Base-by-base conservation (phyloP, 1,284 basidiomycete species). In the Marasmius sp. region DNA sequence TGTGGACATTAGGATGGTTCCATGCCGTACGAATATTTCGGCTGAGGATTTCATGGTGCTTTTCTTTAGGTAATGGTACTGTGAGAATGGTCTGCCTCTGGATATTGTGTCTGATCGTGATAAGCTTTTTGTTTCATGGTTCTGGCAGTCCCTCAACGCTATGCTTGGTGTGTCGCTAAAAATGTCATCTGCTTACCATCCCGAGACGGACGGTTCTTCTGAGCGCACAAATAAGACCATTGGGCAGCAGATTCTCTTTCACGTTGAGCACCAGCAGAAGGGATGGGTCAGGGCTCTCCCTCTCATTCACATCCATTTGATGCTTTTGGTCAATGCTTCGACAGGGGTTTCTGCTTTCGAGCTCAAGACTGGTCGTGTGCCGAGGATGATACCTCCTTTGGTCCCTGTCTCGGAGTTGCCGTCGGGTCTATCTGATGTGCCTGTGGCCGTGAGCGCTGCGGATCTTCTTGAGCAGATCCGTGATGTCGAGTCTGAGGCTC, bases 311-410 rank as follows among this genome's bases (percentile, higher is more conserved):
- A 81, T 81, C 56, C 67, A 70, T 2, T 74, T 78, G 37, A 81
- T 81, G 72, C 79, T 77, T 56, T 67, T 68, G 0, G 49, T 70
- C 0, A 76, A 67, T 27, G 50, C 51, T 55, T 43, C 55, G 6
- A 79, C 73, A 2, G 70, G 68, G 0, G 65, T 69, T n/a, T 72
- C 78, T 0, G 74, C 71, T 0, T 81, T 81, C 68, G 66, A 75
- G 43, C 52, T 73, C 0, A 52, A 59, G 0, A 63, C 61, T 0
- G 71, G 75, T 0, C 56, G 65, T 0, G 67, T 66, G 0, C 76
- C 75, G 0, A 58, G 67, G 0, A 11, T 75, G 1, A 61, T 75
- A 1, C 75, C 74, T 0, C 67, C 70, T 4, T 34, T 52, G 4
- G 27, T 52, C 12, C 0, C 7, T 6, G 60, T 58, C 60, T 61